Evolutionary conservation across 2,329 filamentous ascomycete species (phyloP).

Genomic region (Ilyonectria mors-panacis): DNA sequence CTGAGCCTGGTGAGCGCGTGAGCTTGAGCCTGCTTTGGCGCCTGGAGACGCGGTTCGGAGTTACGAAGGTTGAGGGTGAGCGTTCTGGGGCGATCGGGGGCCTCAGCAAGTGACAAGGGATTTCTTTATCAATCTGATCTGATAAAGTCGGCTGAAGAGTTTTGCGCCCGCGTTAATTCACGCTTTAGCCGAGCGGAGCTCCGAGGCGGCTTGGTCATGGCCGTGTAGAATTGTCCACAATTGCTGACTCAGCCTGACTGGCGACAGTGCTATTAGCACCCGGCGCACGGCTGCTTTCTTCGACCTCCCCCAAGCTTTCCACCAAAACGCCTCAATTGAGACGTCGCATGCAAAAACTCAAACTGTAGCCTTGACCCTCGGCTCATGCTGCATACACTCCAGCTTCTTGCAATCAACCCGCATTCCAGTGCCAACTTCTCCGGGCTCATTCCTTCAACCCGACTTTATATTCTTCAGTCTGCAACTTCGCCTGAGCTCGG

Average conservation of each 20-base stretch:
- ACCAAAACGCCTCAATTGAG: not conserved
- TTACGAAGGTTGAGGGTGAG: conserved; percentile 51
- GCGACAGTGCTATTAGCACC: not conserved
- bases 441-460: not conserved
- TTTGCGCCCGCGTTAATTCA: conserved; percentile 36
- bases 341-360: not conserved
- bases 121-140: conserved; percentile 60
- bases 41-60: conserved; percentile 49
- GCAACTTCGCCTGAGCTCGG: conserved; percentile 2
- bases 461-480: not conserved
- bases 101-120: conserved; percentile 48
- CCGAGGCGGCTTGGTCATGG: conserved; percentile 39
- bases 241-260: conserved; percentile 10
- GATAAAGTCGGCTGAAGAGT: conserved; percentile 52
- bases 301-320: conserved; percentile 4
- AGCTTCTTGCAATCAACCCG: not conserved
- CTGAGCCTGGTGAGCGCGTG: conserved; percentile 27
- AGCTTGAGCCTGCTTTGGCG: conserved; percentile 30
- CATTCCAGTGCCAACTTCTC: not conserved
- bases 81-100: conserved; percentile 43
- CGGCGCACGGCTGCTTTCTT: conserved; percentile 1
- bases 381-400: not conserved
- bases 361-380: not conserved
- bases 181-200: conserved; percentile 52
- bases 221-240: not conserved